Conservation (phyloP, 495 filamentous ascomycete species). For the Bryoglossum gracile region DNA sequence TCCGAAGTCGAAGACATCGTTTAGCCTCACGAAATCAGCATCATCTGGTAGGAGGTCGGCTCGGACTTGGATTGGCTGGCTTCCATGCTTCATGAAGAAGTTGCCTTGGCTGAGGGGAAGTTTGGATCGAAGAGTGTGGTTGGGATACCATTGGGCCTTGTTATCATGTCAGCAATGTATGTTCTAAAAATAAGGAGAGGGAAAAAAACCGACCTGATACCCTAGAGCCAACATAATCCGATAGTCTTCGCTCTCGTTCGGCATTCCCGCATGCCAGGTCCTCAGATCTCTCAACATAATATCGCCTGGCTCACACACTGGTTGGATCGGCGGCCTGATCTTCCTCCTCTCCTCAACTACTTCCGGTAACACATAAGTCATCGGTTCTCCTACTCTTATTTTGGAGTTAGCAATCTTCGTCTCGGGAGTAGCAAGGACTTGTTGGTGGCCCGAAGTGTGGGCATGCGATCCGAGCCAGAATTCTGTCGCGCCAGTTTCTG, state of each 20-base stretch:
- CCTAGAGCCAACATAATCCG: conserved; percentile 38
- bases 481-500: conserved; percentile 36
- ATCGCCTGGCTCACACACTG: conserved; percentile 32
- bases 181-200: neutral
- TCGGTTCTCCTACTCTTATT: conserved; percentile 22
- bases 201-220: conserved; percentile 23
- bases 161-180: neutral
- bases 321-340: conserved; percentile 31
- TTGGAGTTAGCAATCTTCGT: conserved; percentile 22
- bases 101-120: conserved; percentile 22
- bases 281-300: conserved; percentile 36
- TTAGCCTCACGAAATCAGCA: conserved; percentile 17
- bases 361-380: conserved; percentile 16
- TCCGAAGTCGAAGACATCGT: conserved; percentile 23
- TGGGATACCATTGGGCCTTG: conserved; percentile 25
- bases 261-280: conserved; percentile 40
- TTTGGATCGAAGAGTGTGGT: conserved; percentile 21
- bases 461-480: conserved; percentile 38
- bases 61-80: conserved; percentile 21
- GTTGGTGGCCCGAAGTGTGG: conserved; percentile 25
- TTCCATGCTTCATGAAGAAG: conserved; percentile 23
- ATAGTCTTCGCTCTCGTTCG: conserved; percentile 34
- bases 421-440: conserved; percentile 19
- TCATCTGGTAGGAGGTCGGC: conserved; percentile 20
- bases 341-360: conserved; percentile 28